Conservation (phyloP, 805 yeast species). For the Ogataea nonfermentans region DNA sequence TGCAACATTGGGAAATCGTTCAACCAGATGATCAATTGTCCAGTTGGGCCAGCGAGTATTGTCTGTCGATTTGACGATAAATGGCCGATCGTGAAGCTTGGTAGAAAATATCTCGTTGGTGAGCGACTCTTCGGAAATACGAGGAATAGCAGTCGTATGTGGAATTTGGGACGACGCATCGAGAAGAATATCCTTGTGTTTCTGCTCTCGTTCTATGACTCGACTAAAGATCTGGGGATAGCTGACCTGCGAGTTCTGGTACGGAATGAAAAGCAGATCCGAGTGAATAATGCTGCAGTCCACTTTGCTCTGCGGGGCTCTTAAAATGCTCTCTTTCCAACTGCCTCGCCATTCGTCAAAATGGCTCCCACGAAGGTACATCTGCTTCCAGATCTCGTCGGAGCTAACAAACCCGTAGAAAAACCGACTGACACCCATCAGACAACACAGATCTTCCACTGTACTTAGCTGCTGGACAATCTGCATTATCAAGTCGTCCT, state of each 20-base stretch:
- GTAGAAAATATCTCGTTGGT: conserved; percentile 42
- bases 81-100: conserved; percentile 56
- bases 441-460: conserved; percentile 44
- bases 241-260: conserved; percentile 72
- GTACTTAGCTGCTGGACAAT: conserved; percentile 49
- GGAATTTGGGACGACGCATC: conserved; percentile 10
- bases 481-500: conserved; percentile 63
- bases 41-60: conserved; percentile 58
- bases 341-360: conserved; percentile 65
- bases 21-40: conserved; percentile 48
- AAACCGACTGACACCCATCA: conserved; percentile 62
- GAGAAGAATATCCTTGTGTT: background rate
- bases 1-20: conserved; percentile 53
- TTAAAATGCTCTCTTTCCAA: conserved; percentile 67
- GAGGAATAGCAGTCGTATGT: conserved; percentile 38
- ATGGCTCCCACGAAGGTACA: conserved; percentile 39
- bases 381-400: conserved; percentile 78
- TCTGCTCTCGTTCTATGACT: conserved; percentile 46
- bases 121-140: conserved; percentile 47
- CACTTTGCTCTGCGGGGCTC: conserved; percentile 42
- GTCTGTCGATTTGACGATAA: conserved; percentile 35
- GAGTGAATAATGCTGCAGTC: conserved; percentile 60
- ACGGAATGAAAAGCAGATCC: conserved; percentile 79
- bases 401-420: conserved; percentile 70
- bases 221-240: conserved; percentile 49